phyloP scores from a whole-genome alignment of 352 stramenopile species.

The Saprolegnia diclina region DNA sequence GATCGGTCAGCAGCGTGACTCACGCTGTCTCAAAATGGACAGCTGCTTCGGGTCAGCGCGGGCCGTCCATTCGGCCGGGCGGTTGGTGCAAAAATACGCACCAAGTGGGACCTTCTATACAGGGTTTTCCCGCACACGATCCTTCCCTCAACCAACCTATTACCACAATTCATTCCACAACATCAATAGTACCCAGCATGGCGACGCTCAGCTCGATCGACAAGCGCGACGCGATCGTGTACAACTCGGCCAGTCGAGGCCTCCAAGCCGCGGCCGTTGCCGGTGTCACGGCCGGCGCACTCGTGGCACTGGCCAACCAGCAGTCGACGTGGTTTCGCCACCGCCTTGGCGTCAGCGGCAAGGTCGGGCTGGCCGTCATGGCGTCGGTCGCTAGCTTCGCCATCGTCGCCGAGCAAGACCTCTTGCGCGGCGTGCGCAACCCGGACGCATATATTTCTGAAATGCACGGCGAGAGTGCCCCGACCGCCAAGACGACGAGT shows the following conservation, averaged over 20 bases:
- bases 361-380: conserved; percentile 59
- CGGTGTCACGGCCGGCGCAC: conserved; percentile 28
- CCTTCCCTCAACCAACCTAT: too few relatives aligned
- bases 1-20: too few relatives aligned
- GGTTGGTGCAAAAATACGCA: too few relatives aligned
- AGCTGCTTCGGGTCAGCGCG: too few relatives aligned
- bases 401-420: conserved; percentile 49
- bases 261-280: conserved; percentile 42
- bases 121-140: too few relatives aligned
- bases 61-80: too few relatives aligned
- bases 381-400: conserved; percentile 55
- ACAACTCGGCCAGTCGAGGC: conserved; percentile 52
- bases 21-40: too few relatives aligned
- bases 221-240: conserved; percentile 53
- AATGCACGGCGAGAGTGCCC: conserved; percentile 43
- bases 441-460: conserved; percentile 59
- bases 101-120: too few relatives aligned
- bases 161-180: too few relatives aligned
- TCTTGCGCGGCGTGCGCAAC: conserved; percentile 57
- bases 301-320: conserved; percentile 46
- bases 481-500: conserved; percentile 19
- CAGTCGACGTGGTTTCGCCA: conserved; percentile 59
- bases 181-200: not conserved
- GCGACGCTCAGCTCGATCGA: not conserved
- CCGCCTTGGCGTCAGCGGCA: conserved; percentile 56